These are phyloP conservation scores for Vitis vinifera DNA, from an alignment of 164 flowering plant genomes.

Conservation along the genomic window DNA sequence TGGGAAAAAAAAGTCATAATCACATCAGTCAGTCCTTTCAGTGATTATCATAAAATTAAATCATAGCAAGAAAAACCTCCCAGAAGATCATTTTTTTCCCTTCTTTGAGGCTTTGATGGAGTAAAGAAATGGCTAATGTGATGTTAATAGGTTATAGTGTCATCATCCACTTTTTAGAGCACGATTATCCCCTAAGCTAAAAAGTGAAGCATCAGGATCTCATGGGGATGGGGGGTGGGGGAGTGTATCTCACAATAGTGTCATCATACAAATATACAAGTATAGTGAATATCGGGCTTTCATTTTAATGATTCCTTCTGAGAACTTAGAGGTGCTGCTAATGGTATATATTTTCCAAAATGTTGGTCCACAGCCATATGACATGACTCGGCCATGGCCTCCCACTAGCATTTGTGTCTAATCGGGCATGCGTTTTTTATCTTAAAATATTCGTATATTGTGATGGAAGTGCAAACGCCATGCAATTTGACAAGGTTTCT, in stretches of 20 bases:
- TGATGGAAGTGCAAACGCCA: background rate
- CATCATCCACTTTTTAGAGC: conserved; percentile 3
- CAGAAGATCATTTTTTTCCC: background rate
- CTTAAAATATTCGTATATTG: conserved; percentile 8
- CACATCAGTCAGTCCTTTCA: no score
- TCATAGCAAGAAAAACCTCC: no score
- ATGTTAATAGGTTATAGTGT: conserved; percentile 1
- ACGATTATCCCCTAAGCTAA: background rate
- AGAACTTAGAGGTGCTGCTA: background rate
- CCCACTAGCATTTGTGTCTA: conserved; percentile 9
- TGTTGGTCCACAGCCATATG: background rate
- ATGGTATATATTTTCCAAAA: no score
- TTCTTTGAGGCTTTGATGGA: background rate
- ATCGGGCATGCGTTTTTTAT: background rate
- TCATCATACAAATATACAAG: background rate
- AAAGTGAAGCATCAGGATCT: background rate
- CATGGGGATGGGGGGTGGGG: background rate
- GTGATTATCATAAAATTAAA: no score
- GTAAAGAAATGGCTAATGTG: background rate
- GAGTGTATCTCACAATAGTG: background rate
- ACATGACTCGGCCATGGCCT: background rate
- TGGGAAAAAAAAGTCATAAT: no score
- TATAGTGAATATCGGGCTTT: background rate
- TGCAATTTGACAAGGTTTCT: background rate
- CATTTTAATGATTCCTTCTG: background rate